Evolutionary conservation across 1,284 basidiomycete genomes (phyloP), one percentile per base, ranked within the genome.

Genomic region (Meripilus lineatus): DNA sequence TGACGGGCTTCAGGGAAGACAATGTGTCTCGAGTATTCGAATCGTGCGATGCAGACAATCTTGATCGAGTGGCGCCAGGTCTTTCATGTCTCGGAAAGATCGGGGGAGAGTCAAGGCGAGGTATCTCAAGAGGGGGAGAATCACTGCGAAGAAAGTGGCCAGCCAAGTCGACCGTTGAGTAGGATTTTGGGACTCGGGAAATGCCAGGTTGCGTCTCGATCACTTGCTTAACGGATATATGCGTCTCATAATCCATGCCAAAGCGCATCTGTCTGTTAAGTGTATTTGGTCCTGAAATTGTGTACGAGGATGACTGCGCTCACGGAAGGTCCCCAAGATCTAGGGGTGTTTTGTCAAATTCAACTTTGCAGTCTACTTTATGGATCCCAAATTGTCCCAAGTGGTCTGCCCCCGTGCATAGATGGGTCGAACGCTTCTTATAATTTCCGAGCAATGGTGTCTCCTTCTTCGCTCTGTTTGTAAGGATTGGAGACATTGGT

Each of bases 21-120:
- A 8, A 22, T 33, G 15, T 30, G 13, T 23, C 33, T 24, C 25
- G 45, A 22, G 13, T 32, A 22, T 36, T 32, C 17, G 5, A 4
- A 20, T 20, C 17, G n/a, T 10, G 28, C 28, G 8, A 10, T n/a
- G 28, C n/a, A 10, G 8, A n/a, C 8, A 30, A n/a, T n/a, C 28
- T n/a, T 10, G 28, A n/a, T n/a, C n/a, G 22, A 26, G 34, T 44
- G 22, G 45, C 49, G 5, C 61, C 57, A 32, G 54, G 59, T 15
- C 51, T 50, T 6, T 50, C 50, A 32, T 50, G 54, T 42, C 73
- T 64, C 14, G 79, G 54, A 46, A 83, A 82, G 3, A 81, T 57
- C 0, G 74, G 73, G 2, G 67, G 65, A 20, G 66, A 66, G 5
- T 56, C 52, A 13, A 59, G 51, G 23, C 59, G 57, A 35, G 54